These are phyloP conservation scores for Kodamaea derodonti DNA, from an alignment of 1,139 yeast genomes.

Conservation along the genomic window DNA sequence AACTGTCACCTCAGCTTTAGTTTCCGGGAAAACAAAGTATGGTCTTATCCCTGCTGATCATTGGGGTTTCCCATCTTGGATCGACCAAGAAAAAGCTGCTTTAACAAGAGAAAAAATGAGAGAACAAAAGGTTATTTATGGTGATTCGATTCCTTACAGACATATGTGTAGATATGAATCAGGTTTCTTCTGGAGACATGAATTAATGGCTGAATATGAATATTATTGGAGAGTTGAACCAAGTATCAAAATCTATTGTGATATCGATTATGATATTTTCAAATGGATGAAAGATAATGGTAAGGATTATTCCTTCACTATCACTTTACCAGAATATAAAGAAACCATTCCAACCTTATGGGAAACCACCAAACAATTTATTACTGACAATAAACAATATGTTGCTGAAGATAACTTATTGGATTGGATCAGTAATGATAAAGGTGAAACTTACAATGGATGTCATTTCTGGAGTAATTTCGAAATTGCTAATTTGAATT, in stretches of 20 bases:
- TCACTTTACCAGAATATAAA: conserved; percentile 78
- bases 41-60: conserved; percentile 45
- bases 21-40: conserved; percentile 40
- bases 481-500: conserved; percentile 69
- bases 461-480: conserved; percentile 92
- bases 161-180: conserved; percentile 93
- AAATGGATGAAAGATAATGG: conserved; percentile 73
- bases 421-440: conserved; percentile 69
- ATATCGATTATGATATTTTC: conserved; percentile 78
- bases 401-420: conserved; percentile 64
- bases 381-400: conserved; percentile 60
- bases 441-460: conserved; percentile 64
- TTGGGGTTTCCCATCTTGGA: conserved; percentile 54
- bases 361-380: conserved; percentile 69
- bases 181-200: conserved; percentile 84
- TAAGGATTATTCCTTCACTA: conserved; percentile 74
- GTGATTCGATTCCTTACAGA: conserved; percentile 59
- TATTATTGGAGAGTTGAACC: conserved; percentile 97
- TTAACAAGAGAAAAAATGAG: conserved; percentile 47
- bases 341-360: conserved; percentile 80
- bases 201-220: conserved; percentile 64
- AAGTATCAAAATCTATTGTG: conserved; percentile 72
- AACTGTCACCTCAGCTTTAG: conserved; percentile 27
- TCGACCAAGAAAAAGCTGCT: conserved; percentile 57
- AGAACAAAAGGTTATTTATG: conserved; percentile 55